Conservation (phyloP, 768 basidiomycete species). For the Dictyophora rubrovolvata region DNA sequence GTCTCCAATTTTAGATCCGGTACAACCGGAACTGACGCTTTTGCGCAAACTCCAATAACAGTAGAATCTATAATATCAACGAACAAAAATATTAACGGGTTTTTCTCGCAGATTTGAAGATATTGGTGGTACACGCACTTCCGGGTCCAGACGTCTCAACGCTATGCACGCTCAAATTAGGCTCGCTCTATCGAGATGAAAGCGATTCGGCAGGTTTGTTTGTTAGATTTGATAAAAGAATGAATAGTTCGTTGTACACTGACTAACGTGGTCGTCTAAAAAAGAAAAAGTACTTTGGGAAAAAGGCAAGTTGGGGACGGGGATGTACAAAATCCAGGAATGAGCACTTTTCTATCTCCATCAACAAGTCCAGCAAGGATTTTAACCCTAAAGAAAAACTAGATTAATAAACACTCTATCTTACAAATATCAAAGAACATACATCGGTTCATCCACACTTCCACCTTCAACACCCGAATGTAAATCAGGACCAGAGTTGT, state of each 20-base stretch:
- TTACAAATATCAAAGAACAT: constrained; percentile 35
- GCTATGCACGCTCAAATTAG: constrained; percentile 81
- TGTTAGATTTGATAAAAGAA: constrained; percentile 58
- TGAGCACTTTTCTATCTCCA: constrained; percentile 44
- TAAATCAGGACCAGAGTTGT: constrained; percentile 63
- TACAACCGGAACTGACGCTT: constrained; percentile 85
- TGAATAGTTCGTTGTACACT: constrained; percentile 55
- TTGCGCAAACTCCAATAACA: constrained; percentile 74
- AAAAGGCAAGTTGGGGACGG: background rate
- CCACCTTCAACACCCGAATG: constrained; percentile 96
- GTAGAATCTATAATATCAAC: constrained; percentile 50
- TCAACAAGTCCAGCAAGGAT: constrained; percentile 65
- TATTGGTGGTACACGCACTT: constrained; percentile 41
- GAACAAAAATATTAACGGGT: background rate
- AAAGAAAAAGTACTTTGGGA: background rate
- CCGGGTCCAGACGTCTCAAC: constrained; percentile 74
- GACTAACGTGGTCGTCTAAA: constrained; percentile 67
- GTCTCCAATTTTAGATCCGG: constrained; percentile 79
- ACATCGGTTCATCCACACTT: constrained; percentile 78
- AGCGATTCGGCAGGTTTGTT: constrained; percentile 58
- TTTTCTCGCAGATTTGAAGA: no score
- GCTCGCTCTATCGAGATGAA: constrained; percentile 78
- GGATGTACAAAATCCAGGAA: constrained; percentile 76
- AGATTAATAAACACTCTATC: background rate
- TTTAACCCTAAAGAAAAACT: constrained; percentile 44